Evolutionary conservation across 192 early-diverging fungal genomes (phyloP).

Genomic region (Phlyctochytrium bullatum): DNA sequence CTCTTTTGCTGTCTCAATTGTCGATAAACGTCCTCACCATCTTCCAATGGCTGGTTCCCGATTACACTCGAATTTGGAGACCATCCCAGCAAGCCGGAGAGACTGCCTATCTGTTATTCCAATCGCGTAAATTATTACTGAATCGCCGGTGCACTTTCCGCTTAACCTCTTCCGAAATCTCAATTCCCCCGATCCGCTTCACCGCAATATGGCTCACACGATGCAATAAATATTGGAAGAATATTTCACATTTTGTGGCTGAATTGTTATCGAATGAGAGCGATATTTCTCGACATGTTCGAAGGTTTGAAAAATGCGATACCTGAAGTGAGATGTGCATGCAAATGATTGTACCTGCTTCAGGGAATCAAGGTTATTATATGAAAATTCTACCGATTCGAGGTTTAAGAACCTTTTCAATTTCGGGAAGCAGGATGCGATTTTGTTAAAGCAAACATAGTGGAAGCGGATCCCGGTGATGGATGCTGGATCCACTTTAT

Average conservation of each 20-base stretch:
- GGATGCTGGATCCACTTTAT: slow-evolving; percentile 19
- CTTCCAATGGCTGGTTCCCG: too few relatives aligned
- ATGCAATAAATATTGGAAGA: slow-evolving; percentile 32
- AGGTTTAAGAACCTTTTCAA: slow-evolving; percentile 25
- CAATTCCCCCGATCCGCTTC: slow-evolving; percentile 20
- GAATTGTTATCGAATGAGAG: slow-evolving; percentile 29
- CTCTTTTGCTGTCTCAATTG: too few relatives aligned
- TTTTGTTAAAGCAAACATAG: slow-evolving; percentile 22
- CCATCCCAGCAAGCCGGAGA: too few relatives aligned
- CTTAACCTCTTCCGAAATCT: too few relatives aligned
- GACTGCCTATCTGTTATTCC: too few relatives aligned
- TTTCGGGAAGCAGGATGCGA: slow-evolving; percentile 12
- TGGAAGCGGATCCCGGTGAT: slow-evolving; percentile 19
- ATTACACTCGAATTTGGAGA: too few relatives aligned
- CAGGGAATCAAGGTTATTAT: slow-evolving; percentile 31
- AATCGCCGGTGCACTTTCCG: too few relatives aligned
- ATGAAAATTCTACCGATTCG: slow-evolving; percentile 17
- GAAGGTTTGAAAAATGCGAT: slow-evolving; percentile 9
- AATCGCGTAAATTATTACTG: too few relatives aligned
- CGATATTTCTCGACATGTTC: slow-evolving; percentile 13
- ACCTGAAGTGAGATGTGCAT: too few relatives aligned
- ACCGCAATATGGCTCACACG: slow-evolving; percentile 28
- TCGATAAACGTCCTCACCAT: too few relatives aligned
- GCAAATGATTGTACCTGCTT: slow-evolving; percentile 25
- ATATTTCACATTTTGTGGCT: slow-evolving; percentile 20